Base-by-base conservation (phyloP, 2,329 filamentous ascomycete species). In the Plectosphaerella plurivora region DNA sequence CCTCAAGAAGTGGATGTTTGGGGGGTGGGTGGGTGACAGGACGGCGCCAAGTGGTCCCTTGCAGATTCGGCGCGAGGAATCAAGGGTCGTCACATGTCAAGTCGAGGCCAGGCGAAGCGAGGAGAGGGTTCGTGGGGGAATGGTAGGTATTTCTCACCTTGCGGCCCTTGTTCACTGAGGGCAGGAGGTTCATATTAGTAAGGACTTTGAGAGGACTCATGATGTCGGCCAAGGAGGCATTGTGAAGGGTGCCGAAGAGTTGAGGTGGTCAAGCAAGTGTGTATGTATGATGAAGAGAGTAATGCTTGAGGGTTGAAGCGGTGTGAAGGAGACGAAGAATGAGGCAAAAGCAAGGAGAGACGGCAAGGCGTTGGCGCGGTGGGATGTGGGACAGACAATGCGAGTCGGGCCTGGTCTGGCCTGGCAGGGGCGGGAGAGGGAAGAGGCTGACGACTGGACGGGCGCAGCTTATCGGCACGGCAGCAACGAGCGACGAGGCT, bases 141-240 rank as follows among this genome's bases (percentile, higher is more conserved):
- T 41, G 37, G 41, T 20, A 12, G 53, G 54, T 46, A 50, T 56
- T 55, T 46, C 65, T 63, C 66, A 82, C 79, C 78, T 79, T 83
- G 65, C 79, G 75, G 61, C 73, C 76, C 72, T 83, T 83, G 65
- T 76, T 77, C 49, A 83, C 80, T 83, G 76, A 65, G 25, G 75
- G 71, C 52, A 78, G 65, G 62, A 79, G 71, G 59, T 71, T 72
- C 73, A 82, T 79, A 71, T 83, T 72, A 83, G 78, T 68, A 54
- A 60, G 24, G 37, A 22, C 33, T 41, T 45, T 50, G 48, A 50
- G 48, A 18, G 48, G 24, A 28, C 37, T 41, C 48, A 50, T 50
- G 11, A 22, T 33, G 25, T 46, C 44, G 25, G 22, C 16, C 44
- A 28, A 46, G 22, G 3, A 22, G 22, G 44, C 44, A 46, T 46